phyloP scores from a whole-genome alignment of 352 stramenopile genomes.

The Phytophthora pseudosyringae region DNA sequence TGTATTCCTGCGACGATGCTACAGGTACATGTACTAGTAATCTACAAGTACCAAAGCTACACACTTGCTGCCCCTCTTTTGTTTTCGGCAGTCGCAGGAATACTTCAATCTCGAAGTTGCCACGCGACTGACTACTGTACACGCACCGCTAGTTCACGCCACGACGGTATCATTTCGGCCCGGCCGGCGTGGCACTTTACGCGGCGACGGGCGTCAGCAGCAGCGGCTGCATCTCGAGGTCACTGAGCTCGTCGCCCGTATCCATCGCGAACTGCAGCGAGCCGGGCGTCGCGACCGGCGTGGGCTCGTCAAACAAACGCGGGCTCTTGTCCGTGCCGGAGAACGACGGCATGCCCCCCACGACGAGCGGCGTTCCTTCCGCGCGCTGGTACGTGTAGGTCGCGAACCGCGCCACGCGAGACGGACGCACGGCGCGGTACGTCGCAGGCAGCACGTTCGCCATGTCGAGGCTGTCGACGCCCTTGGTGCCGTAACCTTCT shows the following conservation, averaged over 20 bases:
- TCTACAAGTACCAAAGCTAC: not conserved
- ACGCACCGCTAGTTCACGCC: slow-evolving; percentile 8
- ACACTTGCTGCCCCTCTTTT: slow-evolving; percentile 12
- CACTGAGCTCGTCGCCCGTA: slow-evolving; percentile 6
- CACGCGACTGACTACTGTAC: not conserved
- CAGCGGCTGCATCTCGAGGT: slow-evolving; percentile 32
- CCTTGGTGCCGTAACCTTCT: slow-evolving; percentile 30
- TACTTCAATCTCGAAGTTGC: slow-evolving; percentile 24
- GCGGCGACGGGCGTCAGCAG: slow-evolving; percentile 32
- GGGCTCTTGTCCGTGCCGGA: slow-evolving; percentile 23
- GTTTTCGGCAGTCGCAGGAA: slow-evolving; percentile 21
- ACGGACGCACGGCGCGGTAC: slow-evolving; percentile 34
- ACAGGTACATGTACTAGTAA: too few relatives aligned
- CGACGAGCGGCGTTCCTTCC: slow-evolving; percentile 25
- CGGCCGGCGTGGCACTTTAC: slow-evolving; percentile 6
- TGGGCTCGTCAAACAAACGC: slow-evolving; percentile 17
- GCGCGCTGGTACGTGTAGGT: slow-evolving; percentile 33
- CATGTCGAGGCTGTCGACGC: slow-evolving; percentile 8
- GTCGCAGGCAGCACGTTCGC: slow-evolving; percentile 11
- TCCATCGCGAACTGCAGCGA: slow-evolving; percentile 24
- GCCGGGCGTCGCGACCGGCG: slow-evolving; percentile 7
- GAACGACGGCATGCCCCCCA: slow-evolving; percentile 24
- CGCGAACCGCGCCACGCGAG: slow-evolving; percentile 28
- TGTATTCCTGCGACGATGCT: slow-evolving; percentile 8
- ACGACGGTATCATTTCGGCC: not conserved